Percentiles rank a stretch among this genome's conserved stretches.
Evolutionary conservation across 2,329 filamentous ascomycete genomes (phyloP).

Genomic region (Clonostachys chloroleuca): DNA sequence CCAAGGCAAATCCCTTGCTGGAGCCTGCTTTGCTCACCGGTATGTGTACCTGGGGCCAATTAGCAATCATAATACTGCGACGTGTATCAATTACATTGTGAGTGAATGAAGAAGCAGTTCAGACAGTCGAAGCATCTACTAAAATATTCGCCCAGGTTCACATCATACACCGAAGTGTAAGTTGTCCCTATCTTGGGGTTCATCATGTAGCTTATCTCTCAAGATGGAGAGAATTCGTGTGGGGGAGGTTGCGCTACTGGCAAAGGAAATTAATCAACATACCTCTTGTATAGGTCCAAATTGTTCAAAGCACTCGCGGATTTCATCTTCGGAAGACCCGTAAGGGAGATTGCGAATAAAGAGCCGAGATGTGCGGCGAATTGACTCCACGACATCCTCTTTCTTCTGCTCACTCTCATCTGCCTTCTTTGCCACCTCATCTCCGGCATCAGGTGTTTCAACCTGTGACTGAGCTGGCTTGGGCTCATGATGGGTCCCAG

Average conservation of each 20-base stretch:
- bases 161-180: slow-evolving; percentile 92
- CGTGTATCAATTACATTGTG: slow-evolving; percentile 10
- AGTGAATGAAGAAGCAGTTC: slow-evolving; percentile 34
- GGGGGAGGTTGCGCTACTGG: background rate
- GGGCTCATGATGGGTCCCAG: background rate
- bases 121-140: slow-evolving; percentile 98
- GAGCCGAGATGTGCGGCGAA: slow-evolving; percentile 70
- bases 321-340: slow-evolving; percentile 69
- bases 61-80: slow-evolving; percentile 1
- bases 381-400: slow-evolving; percentile 41
- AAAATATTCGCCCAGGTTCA: slow-evolving; percentile 94
- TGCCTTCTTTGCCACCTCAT: background rate
- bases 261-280: slow-evolving; percentile 34
- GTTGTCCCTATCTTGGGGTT: slow-evolving; percentile 99
- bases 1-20: slow-evolving; percentile 87
- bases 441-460: slow-evolving; percentile 5
- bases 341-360: slow-evolving; percentile 91
- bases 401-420: background rate
- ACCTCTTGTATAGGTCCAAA: slow-evolving; percentile 86
- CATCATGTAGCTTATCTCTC: slow-evolving; percentile 65
- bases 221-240: slow-evolving; percentile 7
- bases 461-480: slow-evolving; percentile 7
- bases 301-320: slow-evolving; percentile 65
- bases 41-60: slow-evolving; percentile 68
- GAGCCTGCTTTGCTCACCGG: slow-evolving; percentile 68